phyloP scores from a whole-genome alignment of 1,284 basidiomycete genomes.

The Sporisorium reilianum region DNA sequence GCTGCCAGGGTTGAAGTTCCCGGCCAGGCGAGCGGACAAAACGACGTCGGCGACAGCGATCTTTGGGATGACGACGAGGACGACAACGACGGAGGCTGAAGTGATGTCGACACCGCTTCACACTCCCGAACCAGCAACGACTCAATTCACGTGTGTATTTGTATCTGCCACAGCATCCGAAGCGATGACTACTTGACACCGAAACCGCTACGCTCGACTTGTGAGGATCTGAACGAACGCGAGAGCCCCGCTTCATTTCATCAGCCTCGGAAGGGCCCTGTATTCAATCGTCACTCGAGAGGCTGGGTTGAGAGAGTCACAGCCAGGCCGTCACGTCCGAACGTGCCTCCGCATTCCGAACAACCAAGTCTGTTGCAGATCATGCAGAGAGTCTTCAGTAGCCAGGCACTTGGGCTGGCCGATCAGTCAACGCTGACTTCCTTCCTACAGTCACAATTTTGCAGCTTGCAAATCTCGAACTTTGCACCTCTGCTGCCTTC shows the following conservation, averaged over 20 bases:
- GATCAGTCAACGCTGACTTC: not conserved
- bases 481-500: too few relatives aligned
- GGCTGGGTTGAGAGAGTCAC: not conserved
- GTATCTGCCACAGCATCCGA: conserved; percentile 2
- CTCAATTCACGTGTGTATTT: conserved; percentile 3
- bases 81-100: conserved; percentile 10
- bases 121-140: too few relatives aligned
- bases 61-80: conserved; percentile 52
- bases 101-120: too few relatives aligned
- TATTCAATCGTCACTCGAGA: not conserved
- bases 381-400: not conserved
- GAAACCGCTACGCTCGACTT: not conserved
- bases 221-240: not conserved
- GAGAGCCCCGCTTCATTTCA: not conserved
- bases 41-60: conserved; percentile 40
- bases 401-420: not conserved
- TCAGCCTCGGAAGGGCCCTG: not conserved
- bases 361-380: not conserved
- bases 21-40: not conserved
- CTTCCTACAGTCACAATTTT: not conserved
- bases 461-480: not conserved
- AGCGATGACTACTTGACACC: not conserved
- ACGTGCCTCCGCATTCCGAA: conserved; percentile 7
- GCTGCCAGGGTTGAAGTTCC: not conserved
- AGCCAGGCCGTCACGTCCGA: conserved; percentile 10